Percentiles rank a stretch among this genome's conserved stretches.
Evolutionary conservation across 2,329 filamentous ascomycete genomes (phyloP).

Genomic region (Nothopassalora personata): DNA sequence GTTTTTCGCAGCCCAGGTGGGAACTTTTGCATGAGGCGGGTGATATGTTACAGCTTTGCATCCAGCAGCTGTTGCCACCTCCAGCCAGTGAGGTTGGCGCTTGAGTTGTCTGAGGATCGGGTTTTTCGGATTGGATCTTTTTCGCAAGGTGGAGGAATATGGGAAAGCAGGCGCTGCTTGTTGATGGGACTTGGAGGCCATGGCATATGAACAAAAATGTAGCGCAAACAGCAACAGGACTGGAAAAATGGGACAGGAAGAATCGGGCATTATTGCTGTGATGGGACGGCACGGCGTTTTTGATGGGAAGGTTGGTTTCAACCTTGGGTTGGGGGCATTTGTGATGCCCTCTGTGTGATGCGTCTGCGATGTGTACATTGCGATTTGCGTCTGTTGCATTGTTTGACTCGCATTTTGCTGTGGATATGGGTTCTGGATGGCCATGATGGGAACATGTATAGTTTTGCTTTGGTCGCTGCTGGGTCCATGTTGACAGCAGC

Average conservation of each 20-base stretch:
- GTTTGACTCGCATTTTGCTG: not conserved
- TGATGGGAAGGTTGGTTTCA: not conserved
- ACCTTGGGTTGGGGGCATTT: constrained; percentile 18
- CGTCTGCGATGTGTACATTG: constrained; percentile 1
- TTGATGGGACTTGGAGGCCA: not conserved
- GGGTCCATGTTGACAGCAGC: not conserved
- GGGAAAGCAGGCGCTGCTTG: not conserved
- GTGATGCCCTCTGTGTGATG: constrained; percentile 23
- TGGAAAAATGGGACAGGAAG: constrained; percentile 1
- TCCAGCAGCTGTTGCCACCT: constrained; percentile 51
- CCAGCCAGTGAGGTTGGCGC: not conserved
- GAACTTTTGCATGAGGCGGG: constrained; percentile 86
- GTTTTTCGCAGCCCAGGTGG: constrained; percentile 80
- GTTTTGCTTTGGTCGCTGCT: not conserved
- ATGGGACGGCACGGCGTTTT: not conserved
- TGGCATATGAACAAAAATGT: not conserved
- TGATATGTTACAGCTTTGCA: constrained; percentile 73
- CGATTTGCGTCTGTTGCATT: not conserved
- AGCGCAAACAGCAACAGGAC: not conserved
- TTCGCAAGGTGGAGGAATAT: not conserved
- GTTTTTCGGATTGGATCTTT: not conserved
- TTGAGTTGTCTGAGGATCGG: not conserved
- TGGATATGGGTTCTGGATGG: not conserved
- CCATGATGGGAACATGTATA: not conserved
- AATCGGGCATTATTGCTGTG: not conserved